A percentile compares a stretch with the other conserved stretches of the same genome.
Evolutionary conservation across 2,329 filamentous ascomycete genomes (phyloP).

Genomic region (Colletotrichum sp.): DNA sequence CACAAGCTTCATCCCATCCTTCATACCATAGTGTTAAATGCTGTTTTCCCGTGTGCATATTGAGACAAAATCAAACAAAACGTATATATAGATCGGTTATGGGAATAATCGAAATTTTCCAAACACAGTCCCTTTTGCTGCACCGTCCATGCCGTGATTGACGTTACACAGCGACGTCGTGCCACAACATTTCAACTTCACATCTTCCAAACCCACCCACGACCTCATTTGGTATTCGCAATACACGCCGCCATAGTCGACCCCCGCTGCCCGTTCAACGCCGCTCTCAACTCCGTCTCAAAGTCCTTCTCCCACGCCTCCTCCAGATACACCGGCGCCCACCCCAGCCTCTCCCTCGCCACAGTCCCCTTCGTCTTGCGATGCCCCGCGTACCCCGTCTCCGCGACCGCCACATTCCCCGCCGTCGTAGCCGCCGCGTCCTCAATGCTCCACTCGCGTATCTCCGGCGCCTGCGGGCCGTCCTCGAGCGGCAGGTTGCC

Average conservation of each 20-base stretch:
- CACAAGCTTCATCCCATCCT: neutral
- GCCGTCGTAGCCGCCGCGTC: constrained; percentile 17
- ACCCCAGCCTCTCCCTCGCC: neutral
- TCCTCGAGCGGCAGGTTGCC: constrained; percentile 9
- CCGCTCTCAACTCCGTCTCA: constrained; percentile 8
- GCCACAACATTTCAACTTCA: neutral
- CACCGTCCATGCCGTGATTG: neutral
- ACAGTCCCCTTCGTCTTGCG: neutral
- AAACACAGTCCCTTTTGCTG: neutral
- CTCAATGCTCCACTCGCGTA: neutral
- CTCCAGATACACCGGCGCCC: neutral
- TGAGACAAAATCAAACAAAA: neutral
- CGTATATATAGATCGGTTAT: neutral
- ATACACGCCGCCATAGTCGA: neutral
- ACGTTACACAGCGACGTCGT: neutral
- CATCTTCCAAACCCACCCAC: too few relatives aligned
- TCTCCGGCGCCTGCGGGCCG: neutral
- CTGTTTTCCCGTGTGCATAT: constrained; percentile 15
- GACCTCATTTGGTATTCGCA: neutral
- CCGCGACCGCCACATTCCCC: constrained; percentile 12
- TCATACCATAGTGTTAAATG: constrained; percentile 6
- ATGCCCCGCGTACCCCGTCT: constrained; percentile 9
- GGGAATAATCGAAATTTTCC: neutral
- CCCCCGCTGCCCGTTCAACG: neutral
- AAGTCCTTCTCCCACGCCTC: constrained; percentile 9